Evolutionary conservation across 306 rosid genomes (phyloP).

Genomic region (Inga laurina): DNA sequence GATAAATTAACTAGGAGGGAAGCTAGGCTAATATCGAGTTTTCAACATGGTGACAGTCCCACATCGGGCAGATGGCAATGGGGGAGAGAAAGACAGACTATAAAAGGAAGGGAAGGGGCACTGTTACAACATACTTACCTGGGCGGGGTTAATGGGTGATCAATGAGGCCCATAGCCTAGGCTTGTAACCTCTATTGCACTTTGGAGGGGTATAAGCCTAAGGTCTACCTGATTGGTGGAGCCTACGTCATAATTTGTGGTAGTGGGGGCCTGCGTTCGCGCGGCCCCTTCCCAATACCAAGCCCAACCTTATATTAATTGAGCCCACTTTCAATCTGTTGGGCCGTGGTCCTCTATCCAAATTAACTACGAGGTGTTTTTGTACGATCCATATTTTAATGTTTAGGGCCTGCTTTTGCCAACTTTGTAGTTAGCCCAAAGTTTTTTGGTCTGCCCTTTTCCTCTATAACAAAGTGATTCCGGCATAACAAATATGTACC

Average conservation of each 20-base stretch:
- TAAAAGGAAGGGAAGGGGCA: neutral
- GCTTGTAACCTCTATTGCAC: constrained; percentile 47
- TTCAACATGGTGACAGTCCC: neutral
- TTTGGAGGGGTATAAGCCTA: constrained; percentile 44
- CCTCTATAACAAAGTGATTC: too few relatives aligned
- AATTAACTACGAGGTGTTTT: too few relatives aligned
- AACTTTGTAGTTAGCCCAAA: too few relatives aligned
- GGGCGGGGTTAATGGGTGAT: constrained; percentile 49
- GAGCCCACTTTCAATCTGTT: too few relatives aligned
- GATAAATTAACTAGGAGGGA: too few relatives aligned
- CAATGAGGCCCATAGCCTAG: constrained; percentile 43
- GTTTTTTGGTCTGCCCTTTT: too few relatives aligned
- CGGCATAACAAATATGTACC: too few relatives aligned
- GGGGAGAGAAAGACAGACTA: neutral
- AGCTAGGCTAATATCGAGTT: too few relatives aligned
- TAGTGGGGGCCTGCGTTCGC: constrained; percentile 58
- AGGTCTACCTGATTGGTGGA: constrained; percentile 61
- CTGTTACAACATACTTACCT: constrained; percentile 36
- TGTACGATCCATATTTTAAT: too few relatives aligned
- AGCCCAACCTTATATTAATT: too few relatives aligned
- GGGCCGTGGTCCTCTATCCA: too few relatives aligned
- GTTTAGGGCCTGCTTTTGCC: too few relatives aligned
- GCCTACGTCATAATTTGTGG: constrained; percentile 66
- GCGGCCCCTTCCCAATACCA: neutral
- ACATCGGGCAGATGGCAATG: neutral